These are phyloP conservation scores for Paracorniculantispora psalliotae DNA, from an alignment of 2,329 filamentous ascomycete genomes.

Conservation along the genomic window DNA sequence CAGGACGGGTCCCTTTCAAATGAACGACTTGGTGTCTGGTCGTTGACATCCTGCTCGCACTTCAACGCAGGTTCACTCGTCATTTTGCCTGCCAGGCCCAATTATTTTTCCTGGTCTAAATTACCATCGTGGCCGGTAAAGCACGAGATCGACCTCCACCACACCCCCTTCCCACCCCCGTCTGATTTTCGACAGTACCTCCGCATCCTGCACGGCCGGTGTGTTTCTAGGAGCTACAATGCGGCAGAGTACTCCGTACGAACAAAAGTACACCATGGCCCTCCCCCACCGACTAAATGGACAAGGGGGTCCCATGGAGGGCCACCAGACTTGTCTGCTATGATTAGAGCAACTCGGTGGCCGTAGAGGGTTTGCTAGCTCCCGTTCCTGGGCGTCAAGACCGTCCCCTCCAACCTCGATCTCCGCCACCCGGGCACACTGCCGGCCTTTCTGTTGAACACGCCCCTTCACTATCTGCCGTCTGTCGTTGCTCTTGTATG, in stretches of 20 bases:
- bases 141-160: slow-evolving; percentile 14
- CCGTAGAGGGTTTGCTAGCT: slow-evolving; percentile 23
- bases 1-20: not conserved
- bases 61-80: not conserved
- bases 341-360: slow-evolving; percentile 10
- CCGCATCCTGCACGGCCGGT: slow-evolving; percentile 8
- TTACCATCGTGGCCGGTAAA: slow-evolving; percentile 14
- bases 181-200: slow-evolving; percentile 7
- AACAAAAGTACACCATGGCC: slow-evolving; percentile 10
- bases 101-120: slow-evolving; percentile 8
- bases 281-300: slow-evolving; percentile 11
- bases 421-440: slow-evolving; percentile 36
- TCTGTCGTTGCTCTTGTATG: slow-evolving; percentile 12
- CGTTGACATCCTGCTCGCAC: not conserved
- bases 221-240: slow-evolving; percentile 10
- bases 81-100: not conserved
- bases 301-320: slow-evolving; percentile 10
- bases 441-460: slow-evolving; percentile 36
- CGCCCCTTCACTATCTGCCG: slow-evolving; percentile 15
- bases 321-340: slow-evolving; percentile 7
- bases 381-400: slow-evolving; percentile 35
- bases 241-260: slow-evolving; percentile 6
- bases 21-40: not conserved
- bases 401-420: slow-evolving; percentile 23
- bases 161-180: slow-evolving; percentile 7